Evolutionary conservation across 129 eudicot species (phyloP).

Genomic region (Chrysanthemum lavandulifolium): DNA sequence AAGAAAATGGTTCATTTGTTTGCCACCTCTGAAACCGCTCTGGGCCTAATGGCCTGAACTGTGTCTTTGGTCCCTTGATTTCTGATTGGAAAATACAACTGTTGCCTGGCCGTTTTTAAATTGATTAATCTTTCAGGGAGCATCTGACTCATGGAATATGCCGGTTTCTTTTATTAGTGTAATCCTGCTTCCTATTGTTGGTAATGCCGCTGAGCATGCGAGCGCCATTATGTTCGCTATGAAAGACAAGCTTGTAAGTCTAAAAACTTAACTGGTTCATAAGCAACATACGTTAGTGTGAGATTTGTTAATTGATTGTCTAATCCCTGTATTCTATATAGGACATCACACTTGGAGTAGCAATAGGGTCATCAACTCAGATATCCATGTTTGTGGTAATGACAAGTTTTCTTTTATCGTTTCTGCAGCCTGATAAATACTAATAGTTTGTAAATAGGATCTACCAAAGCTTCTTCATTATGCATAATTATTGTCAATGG

Average conservation of each 20-base stretch:
- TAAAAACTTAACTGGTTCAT: not conserved
- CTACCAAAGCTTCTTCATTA: no score
- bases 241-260: constrained; percentile 90
- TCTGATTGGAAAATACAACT: no score
- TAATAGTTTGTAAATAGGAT: no score
- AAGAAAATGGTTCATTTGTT: constrained; percentile 1
- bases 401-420: not conserved
- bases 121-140: constrained; percentile 62
- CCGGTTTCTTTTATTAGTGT: constrained; percentile 91
- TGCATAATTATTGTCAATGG: no score
- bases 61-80: no score
- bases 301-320: not conserved
- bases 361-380: constrained; percentile 96
- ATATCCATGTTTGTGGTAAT: constrained; percentile 98
- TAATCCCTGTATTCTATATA: constrained; percentile 24
- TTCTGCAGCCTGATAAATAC: not conserved
- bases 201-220: constrained; percentile 98
- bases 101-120: no score
- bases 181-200: constrained; percentile 91
- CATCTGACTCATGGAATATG: constrained; percentile 89
- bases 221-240: constrained; percentile 95
- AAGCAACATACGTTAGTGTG: not conserved
- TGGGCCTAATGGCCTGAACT: no score
- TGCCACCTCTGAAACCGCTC: no score
- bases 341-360: constrained; percentile 98